Base-by-base conservation (phyloP, 139 green algal genomes). In the Chlamydomonas sp. region DNA sequence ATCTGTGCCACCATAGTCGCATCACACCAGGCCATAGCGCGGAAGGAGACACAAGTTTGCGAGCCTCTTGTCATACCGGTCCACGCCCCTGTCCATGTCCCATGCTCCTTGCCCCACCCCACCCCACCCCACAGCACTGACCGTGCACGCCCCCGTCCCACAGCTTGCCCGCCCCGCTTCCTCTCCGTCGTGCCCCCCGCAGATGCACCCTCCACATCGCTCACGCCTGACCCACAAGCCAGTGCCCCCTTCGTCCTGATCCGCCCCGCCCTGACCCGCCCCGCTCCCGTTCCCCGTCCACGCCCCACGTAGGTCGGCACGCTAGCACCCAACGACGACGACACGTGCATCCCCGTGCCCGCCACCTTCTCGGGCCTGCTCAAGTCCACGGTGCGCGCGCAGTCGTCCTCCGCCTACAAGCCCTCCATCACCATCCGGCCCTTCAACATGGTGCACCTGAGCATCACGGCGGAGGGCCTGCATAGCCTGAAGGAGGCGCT, bases 381-480 rank as follows among this genome's bases (percentile, higher is more conserved):
- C 60, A 85, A 82, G 69, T 78, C 64, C 79, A 83, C 78, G 0
- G 64, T 91, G 15, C 78, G 67, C 60, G 80, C 79, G 18, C 57
- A 72, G 58, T 66, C 61, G 59, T 20, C 76, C 17, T 58, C 75
- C n/a, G 59, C 66, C 31, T 84, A 85, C 60, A 84, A 79, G 61
- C 84, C 92, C 12, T 93, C 85, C 68, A 90, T 93, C 84, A 98
- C 94, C 2, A 82, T 95, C 61, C 79, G 96, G 90, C 87, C 93
- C 78, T 98, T 97, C 87, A 94, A 85, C 61, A 92, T 95, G 82
- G 66, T 97, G 84, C 90, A 95, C 75, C 85, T 97, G 74, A 87
- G 94, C 88, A 93, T 97, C 7, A 61, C 90, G 9, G 58, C 57
- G 8, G 80, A 87, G 59, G 77, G 66, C 57, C 87, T 95, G 7